Base-by-base conservation (phyloP, 2,329 filamentous ascomycete genomes). In the Alternaria arbusti region DNA sequence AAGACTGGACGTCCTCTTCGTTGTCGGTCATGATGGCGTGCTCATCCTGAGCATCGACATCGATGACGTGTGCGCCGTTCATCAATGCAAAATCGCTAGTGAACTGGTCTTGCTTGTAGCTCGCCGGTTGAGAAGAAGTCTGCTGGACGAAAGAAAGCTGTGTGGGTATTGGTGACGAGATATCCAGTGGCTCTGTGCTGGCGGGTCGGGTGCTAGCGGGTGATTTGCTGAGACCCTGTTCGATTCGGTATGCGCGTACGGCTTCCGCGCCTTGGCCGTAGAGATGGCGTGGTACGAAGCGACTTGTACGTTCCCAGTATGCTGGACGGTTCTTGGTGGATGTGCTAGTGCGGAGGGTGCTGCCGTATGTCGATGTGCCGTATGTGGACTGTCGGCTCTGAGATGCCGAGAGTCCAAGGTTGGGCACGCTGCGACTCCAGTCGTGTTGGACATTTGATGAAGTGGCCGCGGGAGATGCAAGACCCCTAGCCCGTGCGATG, bases 241-340 rank as follows among this genome's bases (percentile, higher is more conserved):
- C 62, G 10, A 66, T 54, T 5, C 71, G 68, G 32, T 75, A 78
- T 3, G 73, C 71, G 6, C 65, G 69, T n/a, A 78, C 67, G 1
- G 76, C 77, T 17, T 77, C 74, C 1, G 68, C 59, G 5, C 77
- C 76, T 54, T 78, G 72, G 8, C 78, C 78, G 36, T 79, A 80
- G 8, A 78, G 69, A 49, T 79, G 74, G 11, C 70, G 66, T 8
- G 77, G 77, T 1, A 80, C 77, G 25, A 80, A 80, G n/a, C 75
- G 74, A 51, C 71, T 75, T 10, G 64, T 57, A 9, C 78, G 78
- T 25, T 44, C 59, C 69, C 73, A 75, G 59, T 78, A 80, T 20
- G 77, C 75, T 11, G 77, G 73, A 8, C 66, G 67, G 30, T 70
- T 57, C 32, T 60, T 59, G 7, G 61, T 59, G 20, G 62, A 54